Percentiles rank a stretch among this genome's conserved stretches.
phyloP scores from a whole-genome alignment of 2,329 filamentous ascomycete genomes.

The Polychaeton citri region DNA sequence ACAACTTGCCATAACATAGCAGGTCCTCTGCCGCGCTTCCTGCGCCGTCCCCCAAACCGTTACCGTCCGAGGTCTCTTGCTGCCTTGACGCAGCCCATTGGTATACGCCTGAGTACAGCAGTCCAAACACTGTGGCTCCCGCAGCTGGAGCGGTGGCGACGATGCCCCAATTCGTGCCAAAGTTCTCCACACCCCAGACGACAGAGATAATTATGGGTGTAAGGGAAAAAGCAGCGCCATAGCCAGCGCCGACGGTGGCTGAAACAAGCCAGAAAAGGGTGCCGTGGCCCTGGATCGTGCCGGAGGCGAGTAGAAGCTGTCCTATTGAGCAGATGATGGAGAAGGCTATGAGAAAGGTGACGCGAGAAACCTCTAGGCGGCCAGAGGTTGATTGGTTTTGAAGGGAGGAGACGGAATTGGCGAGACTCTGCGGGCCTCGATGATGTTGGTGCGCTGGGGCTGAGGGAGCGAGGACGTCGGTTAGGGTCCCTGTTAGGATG shows the following conservation, averaged over 20 bases:
- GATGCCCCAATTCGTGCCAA: conserved; percentile 95
- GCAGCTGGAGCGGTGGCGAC: conserved; percentile 81
- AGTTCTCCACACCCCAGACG: conserved; percentile 97
- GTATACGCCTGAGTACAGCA: conserved; percentile 75
- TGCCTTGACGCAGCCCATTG: conserved; percentile 46
- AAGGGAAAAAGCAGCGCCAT: conserved; percentile 81
- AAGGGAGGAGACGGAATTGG: conserved; percentile 26
- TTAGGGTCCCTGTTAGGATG: conserved; percentile 76
- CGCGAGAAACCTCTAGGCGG: conserved; percentile 55
- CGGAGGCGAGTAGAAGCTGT: conserved; percentile 64
- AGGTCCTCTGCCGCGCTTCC: conserved; percentile 29
- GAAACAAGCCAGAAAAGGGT: conserved; percentile 79
- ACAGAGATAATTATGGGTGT: conserved; percentile 90
- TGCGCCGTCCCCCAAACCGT: conserved; percentile 30
- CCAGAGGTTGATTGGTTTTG: too few species aligned
- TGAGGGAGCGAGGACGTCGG: conserved; percentile 64
- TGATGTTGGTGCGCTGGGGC: conserved; percentile 42
- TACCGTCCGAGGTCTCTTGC: conserved; percentile 13
- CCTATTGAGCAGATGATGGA: conserved; percentile 59
- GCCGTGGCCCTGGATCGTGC: conserved; percentile 57
- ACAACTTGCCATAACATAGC: conserved; percentile 69
- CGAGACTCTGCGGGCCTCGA: conserved; percentile 30
- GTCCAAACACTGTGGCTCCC: conserved; percentile 78
- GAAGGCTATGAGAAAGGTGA: conserved; percentile 66
- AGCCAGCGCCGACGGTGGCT: conserved; percentile 73